Evolutionary conservation across 495 filamentous ascomycete species (phyloP).

Genomic region (Entonaema liquescens): DNA sequence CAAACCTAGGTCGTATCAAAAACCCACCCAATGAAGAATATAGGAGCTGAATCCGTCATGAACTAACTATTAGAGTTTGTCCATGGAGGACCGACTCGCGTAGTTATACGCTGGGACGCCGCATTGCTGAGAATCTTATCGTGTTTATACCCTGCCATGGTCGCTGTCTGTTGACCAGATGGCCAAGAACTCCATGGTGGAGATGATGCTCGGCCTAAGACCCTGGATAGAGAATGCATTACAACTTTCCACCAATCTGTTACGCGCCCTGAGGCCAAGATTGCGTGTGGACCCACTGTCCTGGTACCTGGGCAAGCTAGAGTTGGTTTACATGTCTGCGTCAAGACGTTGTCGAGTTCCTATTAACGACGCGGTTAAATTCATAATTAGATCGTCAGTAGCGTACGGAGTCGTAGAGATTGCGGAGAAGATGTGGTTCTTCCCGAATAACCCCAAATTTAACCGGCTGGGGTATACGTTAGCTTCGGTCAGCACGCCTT

Average conservation of each 20-base stretch:
- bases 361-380: constrained; percentile 7
- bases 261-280: constrained; percentile 1
- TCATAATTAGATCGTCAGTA: neutral
- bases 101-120: neutral
- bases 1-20: neutral
- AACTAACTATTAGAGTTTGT: neutral
- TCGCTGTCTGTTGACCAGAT: neutral
- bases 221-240: constrained; percentile 1
- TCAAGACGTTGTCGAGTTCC: neutral
- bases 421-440: neutral
- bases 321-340: neutral
- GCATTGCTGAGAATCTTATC: too few relatives aligned
- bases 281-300: neutral
- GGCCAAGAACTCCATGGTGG: neutral
- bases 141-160: too few relatives aligned
- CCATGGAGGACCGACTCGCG: neutral
- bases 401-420: neutral
- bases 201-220: neutral
- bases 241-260: constrained; percentile 11
- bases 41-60: neutral
- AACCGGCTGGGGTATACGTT: constrained; percentile 1
- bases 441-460: constrained; percentile 2
- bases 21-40: neutral
- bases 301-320: neutral
- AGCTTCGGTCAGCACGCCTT: neutral